Evolutionary conservation across 768 basidiomycete species (phyloP), one percentile per base, ranked within the genome.

Genomic region (Hygrocybe coccinea): DNA sequence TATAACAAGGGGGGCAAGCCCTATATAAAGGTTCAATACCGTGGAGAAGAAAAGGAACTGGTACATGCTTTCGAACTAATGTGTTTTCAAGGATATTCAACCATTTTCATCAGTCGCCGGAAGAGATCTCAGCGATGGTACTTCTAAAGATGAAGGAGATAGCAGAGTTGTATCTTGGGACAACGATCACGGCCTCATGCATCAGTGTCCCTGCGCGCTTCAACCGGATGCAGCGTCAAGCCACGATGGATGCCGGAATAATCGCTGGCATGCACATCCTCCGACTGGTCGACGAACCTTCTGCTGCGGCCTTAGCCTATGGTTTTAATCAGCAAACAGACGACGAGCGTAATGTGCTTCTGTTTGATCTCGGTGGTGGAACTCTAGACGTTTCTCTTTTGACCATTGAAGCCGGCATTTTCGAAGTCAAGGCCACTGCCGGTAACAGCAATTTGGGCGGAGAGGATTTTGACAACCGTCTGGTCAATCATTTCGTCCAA

Each of bases 381-480:
- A 86, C 84, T 49, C 86, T 86, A 71, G 84, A 86, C 75, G 86
- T 85, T 46, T 85, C 84, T 47, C 77, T 86, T 39, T 76, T 87
- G 49, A 78, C 81, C 58, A 84, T 87, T 69, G 80, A 83, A 57
- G 84, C 81, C 61, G 81, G 83, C 62, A 81, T 85, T 61, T 86
- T 86, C n/a, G n/a, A n/a, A n/a, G n/a, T n/a, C n/a, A n/a, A n/a
- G n/a, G n/a, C n/a, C n/a, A n/a, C n/a, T n/a, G n/a, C n/a, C n/a
- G n/a, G n/a, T n/a, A n/a, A n/a, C n/a, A n/a, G n/a, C n/a, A n/a
- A n/a, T n/a, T n/a, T n/a, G n/a, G n/a, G n/a, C n/a, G n/a, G n/a
- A n/a, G n/a, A n/a, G n/a, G n/a, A n/a, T n/a, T n/a, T n/a, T n/a
- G n/a, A n/a, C n/a, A n/a, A n/a, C n/a, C n/a, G n/a, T n/a, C n/a